phyloP scores from a whole-genome alignment of 2,329 filamentous ascomycete species.

The Claviceps spartinae region DNA sequence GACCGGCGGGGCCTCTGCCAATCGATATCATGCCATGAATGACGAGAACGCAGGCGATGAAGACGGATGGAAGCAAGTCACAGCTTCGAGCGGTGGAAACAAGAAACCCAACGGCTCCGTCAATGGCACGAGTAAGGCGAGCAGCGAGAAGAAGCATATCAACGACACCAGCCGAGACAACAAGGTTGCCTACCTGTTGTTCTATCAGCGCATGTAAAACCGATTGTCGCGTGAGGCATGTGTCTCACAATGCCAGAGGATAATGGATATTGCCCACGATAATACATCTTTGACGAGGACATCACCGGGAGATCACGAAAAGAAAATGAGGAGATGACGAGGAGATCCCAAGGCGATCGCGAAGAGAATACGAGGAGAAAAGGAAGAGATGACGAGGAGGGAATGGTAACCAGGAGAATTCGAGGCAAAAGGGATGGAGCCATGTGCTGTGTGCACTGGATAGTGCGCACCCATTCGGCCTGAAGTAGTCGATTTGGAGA shows the following conservation, averaged over 20 bases:
- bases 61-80: slow-evolving; percentile 74
- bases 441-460: not conserved
- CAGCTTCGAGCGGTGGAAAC: slow-evolving; percentile 43
- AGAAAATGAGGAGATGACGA: not conserved
- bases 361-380: too few species aligned
- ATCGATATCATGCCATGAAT: slow-evolving; percentile 60
- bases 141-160: slow-evolving; percentile 42
- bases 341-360: too few species aligned
- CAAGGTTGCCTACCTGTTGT: slow-evolving; percentile 92
- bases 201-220: slow-evolving; percentile 65
- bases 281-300: not conserved
- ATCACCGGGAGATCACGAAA: not conserved
- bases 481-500: not conserved
- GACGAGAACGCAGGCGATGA: slow-evolving; percentile 56
- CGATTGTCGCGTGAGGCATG: not conserved
- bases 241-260: too few species aligned
- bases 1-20: slow-evolving; percentile 34
- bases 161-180: slow-evolving; percentile 71
- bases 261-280: not conserved
- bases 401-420: too few species aligned
- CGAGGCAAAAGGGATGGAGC: not conserved
- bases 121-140: slow-evolving; percentile 48
- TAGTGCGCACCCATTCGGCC: not conserved
- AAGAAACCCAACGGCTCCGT: slow-evolving; percentile 56
- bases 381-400: too few species aligned